Evolutionary conservation across 2,329 filamentous ascomycete species (phyloP).

Genomic region (Trichoderma sp.): DNA sequence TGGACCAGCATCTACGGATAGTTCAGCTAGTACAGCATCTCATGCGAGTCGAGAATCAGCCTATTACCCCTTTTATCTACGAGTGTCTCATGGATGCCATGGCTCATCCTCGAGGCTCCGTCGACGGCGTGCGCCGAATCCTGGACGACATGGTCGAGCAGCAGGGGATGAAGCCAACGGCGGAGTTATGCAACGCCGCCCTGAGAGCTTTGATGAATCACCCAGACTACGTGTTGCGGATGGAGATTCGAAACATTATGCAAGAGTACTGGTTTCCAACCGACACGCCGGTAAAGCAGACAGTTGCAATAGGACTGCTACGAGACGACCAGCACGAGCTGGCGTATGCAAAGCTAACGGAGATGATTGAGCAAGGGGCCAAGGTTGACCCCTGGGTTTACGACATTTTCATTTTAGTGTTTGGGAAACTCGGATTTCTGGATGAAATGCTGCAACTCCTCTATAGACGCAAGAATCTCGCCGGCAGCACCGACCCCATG

Average conservation of each 20-base stretch:
- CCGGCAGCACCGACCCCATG: slow-evolving; percentile 38
- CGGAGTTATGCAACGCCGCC: slow-evolving; percentile 68
- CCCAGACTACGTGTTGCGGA: slow-evolving; percentile 77
- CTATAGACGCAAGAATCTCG: slow-evolving; percentile 50
- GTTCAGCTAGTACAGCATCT: slow-evolving; percentile 57
- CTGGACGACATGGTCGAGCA: slow-evolving; percentile 69
- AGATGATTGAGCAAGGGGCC: slow-evolving; percentile 60
- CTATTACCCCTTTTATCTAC: slow-evolving; percentile 64
- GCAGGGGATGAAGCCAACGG: slow-evolving; percentile 62
- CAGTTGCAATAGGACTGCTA: slow-evolving; percentile 71
- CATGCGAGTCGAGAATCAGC: slow-evolving; percentile 55
- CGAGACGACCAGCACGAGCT: slow-evolving; percentile 82
- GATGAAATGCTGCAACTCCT: slow-evolving; percentile 75
- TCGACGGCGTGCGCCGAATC: slow-evolving; percentile 61
- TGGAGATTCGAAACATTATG: slow-evolving; percentile 72
- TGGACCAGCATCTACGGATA: slow-evolving; percentile 34
- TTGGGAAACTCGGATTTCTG: slow-evolving; percentile 71
- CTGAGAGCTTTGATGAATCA: slow-evolving; percentile 77
- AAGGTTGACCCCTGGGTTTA: slow-evolving; percentile 71
- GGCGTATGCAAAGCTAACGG: slow-evolving; percentile 69
- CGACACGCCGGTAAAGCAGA: slow-evolving; percentile 62
- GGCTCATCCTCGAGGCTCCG: slow-evolving; percentile 66
- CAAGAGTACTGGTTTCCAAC: slow-evolving; percentile 62
- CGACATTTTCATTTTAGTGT: slow-evolving; percentile 72
- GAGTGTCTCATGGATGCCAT: slow-evolving; percentile 75